A percentile compares a stretch with the other conserved stretches of the same genome.
Conservation (phyloP, 139 green algal genomes). For the Ettlia oleoabundans region DNA sequence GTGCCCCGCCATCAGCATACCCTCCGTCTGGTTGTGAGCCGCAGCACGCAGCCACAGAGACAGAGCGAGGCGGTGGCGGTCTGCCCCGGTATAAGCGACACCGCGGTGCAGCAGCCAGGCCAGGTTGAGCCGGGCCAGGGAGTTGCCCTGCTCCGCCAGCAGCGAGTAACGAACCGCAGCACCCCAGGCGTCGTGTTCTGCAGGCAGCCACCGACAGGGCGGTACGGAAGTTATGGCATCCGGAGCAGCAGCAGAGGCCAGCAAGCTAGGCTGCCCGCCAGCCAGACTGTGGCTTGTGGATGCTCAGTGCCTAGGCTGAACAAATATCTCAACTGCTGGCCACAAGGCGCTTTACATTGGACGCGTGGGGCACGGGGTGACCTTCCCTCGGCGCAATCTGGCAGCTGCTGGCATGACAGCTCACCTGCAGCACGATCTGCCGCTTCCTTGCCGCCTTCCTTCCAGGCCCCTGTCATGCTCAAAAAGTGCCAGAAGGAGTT, state of each 20-base stretch:
- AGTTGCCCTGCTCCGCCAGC: conserved; percentile 60
- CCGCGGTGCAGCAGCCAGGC: conserved; percentile 53
- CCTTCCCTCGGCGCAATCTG: too few relatives aligned
- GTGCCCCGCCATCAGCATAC: conserved; percentile 27
- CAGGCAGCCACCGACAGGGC: not conserved
- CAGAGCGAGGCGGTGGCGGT: conserved; percentile 8
- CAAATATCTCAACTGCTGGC: too few relatives aligned
- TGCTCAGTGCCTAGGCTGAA: too few relatives aligned
- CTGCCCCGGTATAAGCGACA: not conserved
- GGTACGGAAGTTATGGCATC: not conserved
- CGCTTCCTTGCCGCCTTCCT: not conserved
- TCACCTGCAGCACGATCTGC: conserved; percentile 7
- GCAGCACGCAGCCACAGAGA: conserved; percentile 10
- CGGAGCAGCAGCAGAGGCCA: not conserved
- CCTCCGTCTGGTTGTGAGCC: not conserved
- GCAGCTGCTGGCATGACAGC: too few relatives aligned
- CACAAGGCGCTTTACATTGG: too few relatives aligned
- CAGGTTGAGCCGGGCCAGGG: conserved; percentile 50
- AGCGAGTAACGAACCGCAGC: conserved; percentile 51
- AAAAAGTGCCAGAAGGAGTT: conserved; percentile 8
- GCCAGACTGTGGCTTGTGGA: too few relatives aligned
- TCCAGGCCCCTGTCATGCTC: conserved; percentile 2
- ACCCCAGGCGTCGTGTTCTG: conserved; percentile 42
- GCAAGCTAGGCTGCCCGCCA: too few relatives aligned
- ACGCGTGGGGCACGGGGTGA: too few relatives aligned